Base-by-base conservation (phyloP, 805 yeast genomes). In the Starmerella lactis-condensi region DNA sequence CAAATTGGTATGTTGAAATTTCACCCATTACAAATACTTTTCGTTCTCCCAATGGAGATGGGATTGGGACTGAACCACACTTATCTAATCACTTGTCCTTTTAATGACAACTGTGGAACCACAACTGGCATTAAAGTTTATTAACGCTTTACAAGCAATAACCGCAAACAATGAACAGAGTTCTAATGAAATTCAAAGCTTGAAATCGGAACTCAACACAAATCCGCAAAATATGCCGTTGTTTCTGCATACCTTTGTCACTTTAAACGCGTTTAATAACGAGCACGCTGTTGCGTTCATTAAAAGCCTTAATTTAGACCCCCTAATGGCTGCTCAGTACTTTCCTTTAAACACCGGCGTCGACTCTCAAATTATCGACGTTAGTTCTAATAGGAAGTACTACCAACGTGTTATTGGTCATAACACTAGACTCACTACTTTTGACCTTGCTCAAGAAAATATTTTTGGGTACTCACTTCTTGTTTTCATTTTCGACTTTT, bases 361-460 rank as follows among this genome's bases (percentile, higher is more conserved):
- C 25, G 16, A 16, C 21, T 16, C 5, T 15, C 14, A 17, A 17
- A 25, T 34, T 6, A 34, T 37, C 6, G 38, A 31, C 22, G 10
- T 30, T 1, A 7, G 22, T 4, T 16, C 22, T 4, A 24, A 31
- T 6, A 38, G 43, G 15, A 32, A 24, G 23, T 36, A 31, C 6
- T 29, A 39, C 22, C 43, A 39, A 16, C 15, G 26, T 3, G 26
- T 34, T 14, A 29, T 38, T 8, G 35, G 29, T 10, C 32, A 30
- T 12, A 38, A 34, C 15, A 41, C 45, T 5, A 25, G 44, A 3
- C 31, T 26, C 1, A 17, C 22, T 18, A 40, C 39, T 4, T 37
- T 8, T 26, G 45, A 40, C 25, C 6, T 40, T 26, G n/a, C 15
- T 4, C 17, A 13, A 6, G 40, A 37, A 14, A 16, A 24, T 12